A percentile compares a stretch with the other conserved stretches of the same genome.
Evolutionary conservation across 139 green algal genomes (phyloP).

Genomic region (Penium margaritaceum): DNA sequence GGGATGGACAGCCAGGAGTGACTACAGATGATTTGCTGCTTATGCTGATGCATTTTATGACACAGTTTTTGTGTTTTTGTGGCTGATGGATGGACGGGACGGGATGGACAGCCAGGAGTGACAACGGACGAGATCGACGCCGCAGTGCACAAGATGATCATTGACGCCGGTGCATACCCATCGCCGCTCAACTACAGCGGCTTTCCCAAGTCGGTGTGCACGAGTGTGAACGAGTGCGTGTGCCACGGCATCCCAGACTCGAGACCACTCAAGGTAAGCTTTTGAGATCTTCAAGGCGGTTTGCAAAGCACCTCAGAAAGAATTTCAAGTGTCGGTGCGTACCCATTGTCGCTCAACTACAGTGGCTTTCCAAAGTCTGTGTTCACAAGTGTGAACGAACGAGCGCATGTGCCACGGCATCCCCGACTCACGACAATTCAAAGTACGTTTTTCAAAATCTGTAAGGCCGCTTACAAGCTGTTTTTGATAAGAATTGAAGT

Average conservation of each 20-base stretch:
- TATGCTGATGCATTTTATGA: no score
- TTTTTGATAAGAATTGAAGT: no score
- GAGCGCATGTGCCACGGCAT: conserved; percentile 95
- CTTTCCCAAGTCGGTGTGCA: conserved; percentile 98
- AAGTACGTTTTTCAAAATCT: no score
- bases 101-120: conserved; percentile 64
- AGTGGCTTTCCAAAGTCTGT: conserved; percentile 92
- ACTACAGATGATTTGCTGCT: no score
- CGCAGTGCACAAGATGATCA: conserved; percentile 74
- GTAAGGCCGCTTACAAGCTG: no score
- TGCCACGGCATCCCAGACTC: conserved; percentile 86
- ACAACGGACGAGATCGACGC: conserved; percentile 91
- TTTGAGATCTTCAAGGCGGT: conserved; percentile 84
- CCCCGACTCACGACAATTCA: conserved; percentile 57
- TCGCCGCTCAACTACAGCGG: conserved; percentile 80
- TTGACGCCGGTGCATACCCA: conserved; percentile 82
- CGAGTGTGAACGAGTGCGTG: conserved; percentile 91
- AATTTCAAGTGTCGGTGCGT: conserved; percentile 73
- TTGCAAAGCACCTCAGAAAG: no score
- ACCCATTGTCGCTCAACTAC: conserved; percentile 87
- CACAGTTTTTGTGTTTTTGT: no score
- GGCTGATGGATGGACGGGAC: no score
- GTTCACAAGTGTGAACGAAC: conserved; percentile 94
- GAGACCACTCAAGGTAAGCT: conserved; percentile 24
- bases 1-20: no score